Evolutionary conservation across 257 asterid species (phyloP).

Genomic region (Lavandula angustifolia): DNA sequence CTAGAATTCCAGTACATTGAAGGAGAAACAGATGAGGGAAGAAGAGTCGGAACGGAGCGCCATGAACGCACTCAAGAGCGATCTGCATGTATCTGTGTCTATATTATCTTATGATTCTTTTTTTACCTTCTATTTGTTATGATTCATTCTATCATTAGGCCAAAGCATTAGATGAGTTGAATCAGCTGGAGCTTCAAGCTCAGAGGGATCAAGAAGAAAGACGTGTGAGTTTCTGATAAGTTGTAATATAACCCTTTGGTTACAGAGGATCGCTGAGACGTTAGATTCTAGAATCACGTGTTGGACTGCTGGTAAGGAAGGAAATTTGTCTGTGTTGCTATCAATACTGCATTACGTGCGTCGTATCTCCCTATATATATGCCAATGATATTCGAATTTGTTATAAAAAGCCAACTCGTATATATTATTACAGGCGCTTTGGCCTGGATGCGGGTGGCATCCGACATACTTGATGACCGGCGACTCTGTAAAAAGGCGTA

Average conservation of each 20-base stretch:
- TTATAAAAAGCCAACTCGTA: conserved; percentile 7
- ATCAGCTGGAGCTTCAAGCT: conserved; percentile 88
- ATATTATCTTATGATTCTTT: too few species aligned
- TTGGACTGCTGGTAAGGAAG: conserved; percentile 99
- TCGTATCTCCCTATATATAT: too few species aligned
- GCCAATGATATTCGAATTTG: too few species aligned
- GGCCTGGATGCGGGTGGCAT: conserved; percentile 99
- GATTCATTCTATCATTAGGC: conserved; percentile 51
- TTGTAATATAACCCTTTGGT: conserved; percentile 28
- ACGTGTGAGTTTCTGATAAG: conserved; percentile 68
- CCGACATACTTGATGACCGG: conserved; percentile 94
- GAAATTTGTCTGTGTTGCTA: conserved; percentile 93
- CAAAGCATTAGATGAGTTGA: conserved; percentile 93
- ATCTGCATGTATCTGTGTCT: conserved; percentile 64
- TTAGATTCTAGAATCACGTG: conserved; percentile 91
- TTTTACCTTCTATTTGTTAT: too few species aligned
- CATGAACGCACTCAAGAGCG: conserved; percentile 95
- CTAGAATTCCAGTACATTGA: conserved; percentile 72
- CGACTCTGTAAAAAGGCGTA: conserved; percentile 82
- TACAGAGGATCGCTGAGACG: conserved; percentile 83
- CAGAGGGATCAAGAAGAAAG: conserved; percentile 97
- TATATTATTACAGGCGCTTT: conserved; percentile 72
- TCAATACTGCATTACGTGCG: conserved; percentile 96
- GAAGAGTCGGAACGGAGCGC: conserved; percentile 90
- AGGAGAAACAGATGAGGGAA: conserved; percentile 95